These are phyloP conservation scores for Backusella macrospora DNA, from an alignment of 192 early-diverging fungal species.

Conservation along the genomic window DNA sequence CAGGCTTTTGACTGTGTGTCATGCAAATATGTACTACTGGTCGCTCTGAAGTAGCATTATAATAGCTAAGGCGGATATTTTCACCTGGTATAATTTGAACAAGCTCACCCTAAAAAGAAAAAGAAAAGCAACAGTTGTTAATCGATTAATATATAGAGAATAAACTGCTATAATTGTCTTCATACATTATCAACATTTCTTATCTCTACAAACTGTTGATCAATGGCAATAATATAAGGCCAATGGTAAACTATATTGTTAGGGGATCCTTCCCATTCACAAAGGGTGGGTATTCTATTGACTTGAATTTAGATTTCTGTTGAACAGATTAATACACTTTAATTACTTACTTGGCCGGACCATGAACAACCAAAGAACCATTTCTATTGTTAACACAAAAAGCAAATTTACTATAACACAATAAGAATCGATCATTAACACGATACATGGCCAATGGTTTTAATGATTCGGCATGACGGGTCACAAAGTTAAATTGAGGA, in stretches of 20 bases:
- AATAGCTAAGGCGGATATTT: constrained; percentile 54
- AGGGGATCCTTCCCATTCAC: constrained; percentile 43
- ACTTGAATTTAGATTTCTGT: not conserved
- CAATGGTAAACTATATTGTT: constrained; percentile 57
- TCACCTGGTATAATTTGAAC: constrained; percentile 60
- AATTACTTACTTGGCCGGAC: not conserved
- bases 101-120: constrained; percentile 49
- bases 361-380: constrained; percentile 52
- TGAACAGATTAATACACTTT: not conserved
- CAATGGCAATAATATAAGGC: constrained; percentile 92
- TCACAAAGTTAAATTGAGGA: constrained; percentile 79
- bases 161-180: not conserved
- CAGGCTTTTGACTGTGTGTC: constrained; percentile 32
- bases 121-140: not conserved
- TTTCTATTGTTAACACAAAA: constrained; percentile 88
- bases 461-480: constrained; percentile 67
- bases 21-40: constrained; percentile 36
- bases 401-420: constrained; percentile 94
- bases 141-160: not conserved
- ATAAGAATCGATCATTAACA: constrained; percentile 73
- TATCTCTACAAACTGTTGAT: constrained; percentile 88
- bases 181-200: constrained; percentile 72
- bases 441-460: constrained; percentile 88
- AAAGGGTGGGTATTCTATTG: constrained; percentile 28
- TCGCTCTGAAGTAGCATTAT: constrained; percentile 20